A percentile compares a stretch with the other conserved stretches of the same genome.
Conservation (phyloP, 345 rosid species). For the Geranium rotundifolium region DNA sequence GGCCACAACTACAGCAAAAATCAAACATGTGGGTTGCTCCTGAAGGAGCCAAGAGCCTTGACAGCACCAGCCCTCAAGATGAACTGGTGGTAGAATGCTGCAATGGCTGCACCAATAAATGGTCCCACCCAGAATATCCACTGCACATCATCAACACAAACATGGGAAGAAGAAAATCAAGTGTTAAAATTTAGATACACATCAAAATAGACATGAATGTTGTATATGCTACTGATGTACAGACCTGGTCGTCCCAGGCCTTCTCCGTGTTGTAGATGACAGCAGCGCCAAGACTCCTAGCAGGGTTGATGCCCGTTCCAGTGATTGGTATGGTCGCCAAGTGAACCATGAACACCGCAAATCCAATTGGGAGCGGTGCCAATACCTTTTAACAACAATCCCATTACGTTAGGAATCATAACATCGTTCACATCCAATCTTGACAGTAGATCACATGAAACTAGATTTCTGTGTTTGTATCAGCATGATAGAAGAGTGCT, state of each 20-base stretch:
- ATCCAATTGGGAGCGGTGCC: constrained; percentile 86
- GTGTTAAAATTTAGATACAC: too few relatives aligned
- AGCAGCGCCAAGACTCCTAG: constrained; percentile 81
- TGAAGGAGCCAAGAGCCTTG: constrained; percentile 79
- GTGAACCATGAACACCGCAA: constrained; percentile 91
- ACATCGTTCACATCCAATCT: too few relatives aligned
- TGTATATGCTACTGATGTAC: neutral
- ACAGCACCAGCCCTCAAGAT: constrained; percentile 72
- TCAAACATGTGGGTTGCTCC: constrained; percentile 53
- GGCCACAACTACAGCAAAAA: too few relatives aligned
- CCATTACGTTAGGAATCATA: neutral
- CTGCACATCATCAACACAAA: constrained; percentile 17
- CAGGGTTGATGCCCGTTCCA: constrained; percentile 84
- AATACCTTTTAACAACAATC: constrained; percentile 30
- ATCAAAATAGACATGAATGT: too few relatives aligned
- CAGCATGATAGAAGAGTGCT: too few relatives aligned
- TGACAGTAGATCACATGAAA: too few relatives aligned
- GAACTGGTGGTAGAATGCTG: constrained; percentile 81
- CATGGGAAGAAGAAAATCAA: too few relatives aligned
- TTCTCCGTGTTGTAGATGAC: constrained; percentile 42
- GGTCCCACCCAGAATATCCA: constrained; percentile 96
- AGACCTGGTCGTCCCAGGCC: constrained; percentile 73
- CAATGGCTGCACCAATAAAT: constrained; percentile 70
- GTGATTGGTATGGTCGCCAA: constrained; percentile 85
- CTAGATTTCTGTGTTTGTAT: too few relatives aligned